Evolutionary conservation across 1,284 basidiomycete species (phyloP).

Genomic region (Pholiota adiposa): DNA sequence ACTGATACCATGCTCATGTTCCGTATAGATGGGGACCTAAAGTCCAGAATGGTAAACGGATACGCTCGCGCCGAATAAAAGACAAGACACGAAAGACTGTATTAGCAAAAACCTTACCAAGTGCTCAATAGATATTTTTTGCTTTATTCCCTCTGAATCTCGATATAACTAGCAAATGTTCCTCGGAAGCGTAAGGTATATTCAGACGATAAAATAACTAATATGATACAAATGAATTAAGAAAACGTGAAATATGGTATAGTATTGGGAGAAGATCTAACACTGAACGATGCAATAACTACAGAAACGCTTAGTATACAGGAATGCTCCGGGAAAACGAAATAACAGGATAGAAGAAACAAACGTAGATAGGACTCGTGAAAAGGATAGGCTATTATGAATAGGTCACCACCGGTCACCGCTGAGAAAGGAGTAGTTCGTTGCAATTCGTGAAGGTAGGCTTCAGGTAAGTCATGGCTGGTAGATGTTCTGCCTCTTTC

Average conservation of each 20-base stretch:
- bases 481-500: too few species aligned
- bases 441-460: neutral
- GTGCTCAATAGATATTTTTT: slow-evolving; percentile 8
- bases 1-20: slow-evolving; percentile 14
- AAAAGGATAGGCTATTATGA: neutral
- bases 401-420: neutral
- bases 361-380: neutral
- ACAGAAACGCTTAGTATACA: slow-evolving; percentile 2
- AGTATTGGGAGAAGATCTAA: neutral
- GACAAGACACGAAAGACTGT: slow-evolving; percentile 28
- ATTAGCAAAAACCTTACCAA: neutral
- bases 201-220: neutral
- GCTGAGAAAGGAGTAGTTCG: neutral
- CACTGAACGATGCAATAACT: neutral
- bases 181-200: neutral
- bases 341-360: too few species aligned
- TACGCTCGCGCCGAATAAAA: slow-evolving; percentile 62
- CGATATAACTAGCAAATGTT: neutral
- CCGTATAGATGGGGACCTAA: slow-evolving; percentile 54
- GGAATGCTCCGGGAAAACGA: neutral
- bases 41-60: slow-evolving; percentile 76
- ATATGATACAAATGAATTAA: slow-evolving; percentile 1
- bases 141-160: neutral
- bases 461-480: neutral
- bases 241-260: neutral